Base-by-base conservation (phyloP, 495 filamentous ascomycete species). In the Aspergillus conjunctus region DNA sequence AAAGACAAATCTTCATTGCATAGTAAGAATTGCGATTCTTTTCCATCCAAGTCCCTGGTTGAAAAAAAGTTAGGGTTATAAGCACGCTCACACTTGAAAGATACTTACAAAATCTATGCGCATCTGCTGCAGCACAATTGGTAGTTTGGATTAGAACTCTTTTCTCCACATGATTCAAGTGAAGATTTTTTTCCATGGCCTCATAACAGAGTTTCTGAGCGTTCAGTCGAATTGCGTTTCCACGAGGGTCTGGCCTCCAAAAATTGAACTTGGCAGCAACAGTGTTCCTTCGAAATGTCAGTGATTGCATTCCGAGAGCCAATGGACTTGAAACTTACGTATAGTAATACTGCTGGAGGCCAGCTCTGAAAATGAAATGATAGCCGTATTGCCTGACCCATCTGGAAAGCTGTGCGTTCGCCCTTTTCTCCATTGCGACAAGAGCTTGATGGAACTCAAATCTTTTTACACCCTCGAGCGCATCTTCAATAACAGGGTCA, bases 361-460 rank as follows among this genome's bases (percentile, higher is more conserved):
- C 65, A 54, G 54, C 56, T 44, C 65, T 61, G 61, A 70, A 66
- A 21, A 70, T 57, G 39, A 59, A 60, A 41, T 70, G 68, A 30
- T 70, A 70, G 11, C 65, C 68, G 46, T 62, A 70, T 20, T 61
- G 46, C 31, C 53, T 51, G 8, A 51, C 57, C 22, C n/a, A 49
- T 51, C 17, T 58, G 43, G 54, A 54, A 32, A 70, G 65, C 18
- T 70, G 48, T 15, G 60, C 60, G 33, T 70, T 66, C 12, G 65
- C 65, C 15, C 53, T 58, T 21, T 41, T 63, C 48, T 70, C 65
- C 21, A 56, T 58, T 0, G 11, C 0, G 34, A 70, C 43, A 53
- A 70, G 63, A 4, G 43, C 39, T 15, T 56, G 43, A 56, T 70
- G 61, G 32, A 66, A 58, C 32, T 50, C 5, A 17, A 68, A 53